Base-by-base conservation (phyloP, 352 stramenopile species). In the Thalassiosira livingstoniorum region DNA sequence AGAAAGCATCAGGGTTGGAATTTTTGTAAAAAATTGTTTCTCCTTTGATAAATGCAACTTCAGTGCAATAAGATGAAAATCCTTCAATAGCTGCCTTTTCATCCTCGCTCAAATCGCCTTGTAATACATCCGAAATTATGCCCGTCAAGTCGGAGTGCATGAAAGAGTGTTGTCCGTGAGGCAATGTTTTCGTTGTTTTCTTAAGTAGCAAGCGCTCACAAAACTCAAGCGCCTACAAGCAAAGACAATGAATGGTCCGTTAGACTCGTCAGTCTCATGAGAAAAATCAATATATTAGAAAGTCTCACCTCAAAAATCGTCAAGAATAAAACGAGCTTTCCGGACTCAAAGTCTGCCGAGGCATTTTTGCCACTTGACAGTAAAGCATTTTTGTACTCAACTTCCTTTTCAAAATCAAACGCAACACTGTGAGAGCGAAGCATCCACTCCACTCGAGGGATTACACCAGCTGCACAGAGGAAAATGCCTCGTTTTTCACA, bases 381-480 rank as follows among this genome's bases (percentile, higher is more conserved):
- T 62, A 77, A 71, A 2, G 35, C 31, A 23, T 75, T 78, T 42
- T 83, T 83, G 18, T 66, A 45, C 45, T 73, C 67, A 39, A 78
- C 37, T 61, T 91, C 86, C 70, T 90, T 76, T n/a, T 82, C 64
- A 54, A 76, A 58, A 58, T 23, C n/a, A 47, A 11, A 29, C 47
- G 27, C 80, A 75, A 88, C 88, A 69, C 82, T 64, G 43, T 92
- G 85, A 47, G 72, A 86, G 21, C 88, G 76, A 62, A 94, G 74
- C 80, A 92, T 92, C 84, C 87, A 92, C 29, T 92, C 85, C 4
- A 92, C 89, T 27, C 83, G 67, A 39, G 85, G 78, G 54, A 82
- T 81, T 1, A 80, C 77, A 51, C 90, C 81, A 21, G 83, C 74
- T 4, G 78, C 88, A 80, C 85, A 92, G 31, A 94, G 73, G 21